A percentile compares a stretch with the other conserved stretches of the same genome.
Conservation (phyloP, 108 stramenopile species). For the Seminavis robusta region DNA sequence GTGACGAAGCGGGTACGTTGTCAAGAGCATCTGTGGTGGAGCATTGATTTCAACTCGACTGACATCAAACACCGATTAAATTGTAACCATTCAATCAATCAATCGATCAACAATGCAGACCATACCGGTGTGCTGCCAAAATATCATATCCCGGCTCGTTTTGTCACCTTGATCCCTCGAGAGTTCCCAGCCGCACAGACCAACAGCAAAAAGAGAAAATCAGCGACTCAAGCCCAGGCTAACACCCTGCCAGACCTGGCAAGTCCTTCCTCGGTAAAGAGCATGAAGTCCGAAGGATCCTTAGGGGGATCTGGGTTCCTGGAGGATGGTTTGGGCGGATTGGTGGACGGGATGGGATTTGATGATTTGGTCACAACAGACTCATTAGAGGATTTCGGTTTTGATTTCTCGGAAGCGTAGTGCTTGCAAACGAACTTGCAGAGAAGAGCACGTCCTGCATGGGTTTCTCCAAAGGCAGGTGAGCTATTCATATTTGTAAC, state of each 20-base stretch:
- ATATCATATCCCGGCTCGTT: slow-evolving; percentile 67
- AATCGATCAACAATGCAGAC: slow-evolving; percentile 1
- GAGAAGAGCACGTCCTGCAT: no score
- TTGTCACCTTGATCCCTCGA: slow-evolving; percentile 64
- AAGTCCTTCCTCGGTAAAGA: background rate
- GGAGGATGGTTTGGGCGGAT: background rate
- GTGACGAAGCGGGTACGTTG: slow-evolving; percentile 48
- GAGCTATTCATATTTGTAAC: no score
- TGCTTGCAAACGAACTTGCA: no score
- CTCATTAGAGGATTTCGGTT: background rate
- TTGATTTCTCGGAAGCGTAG: background rate
- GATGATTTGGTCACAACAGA: background rate
- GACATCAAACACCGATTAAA: background rate
- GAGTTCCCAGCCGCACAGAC: slow-evolving; percentile 39
- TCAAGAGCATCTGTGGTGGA: background rate
- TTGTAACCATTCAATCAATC: background rate
- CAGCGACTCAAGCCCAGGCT: background rate
- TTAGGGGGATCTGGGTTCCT: background rate
- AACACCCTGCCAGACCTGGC: background rate
- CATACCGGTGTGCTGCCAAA: slow-evolving; percentile 36
- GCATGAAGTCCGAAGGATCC: background rate
- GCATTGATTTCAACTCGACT: background rate
- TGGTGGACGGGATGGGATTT: slow-evolving; percentile 7
- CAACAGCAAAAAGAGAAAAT: background rate
- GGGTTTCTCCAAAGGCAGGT: no score